phyloP scores from a whole-genome alignment of 257 asterid genomes.

The Rauvolfia tetraphylla region DNA sequence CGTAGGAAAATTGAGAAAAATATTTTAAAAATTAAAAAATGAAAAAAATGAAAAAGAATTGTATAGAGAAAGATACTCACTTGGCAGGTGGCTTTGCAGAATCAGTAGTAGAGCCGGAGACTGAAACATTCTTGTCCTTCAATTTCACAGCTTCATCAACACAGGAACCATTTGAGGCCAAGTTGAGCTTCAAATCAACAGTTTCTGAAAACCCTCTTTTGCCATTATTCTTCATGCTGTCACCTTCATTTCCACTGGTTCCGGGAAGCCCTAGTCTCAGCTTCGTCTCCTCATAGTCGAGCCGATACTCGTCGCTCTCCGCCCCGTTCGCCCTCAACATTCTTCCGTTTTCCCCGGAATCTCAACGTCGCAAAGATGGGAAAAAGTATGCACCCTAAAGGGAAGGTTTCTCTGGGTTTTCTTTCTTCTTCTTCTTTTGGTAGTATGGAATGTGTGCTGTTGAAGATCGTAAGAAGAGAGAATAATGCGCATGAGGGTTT shows the following conservation, averaged over 20 bases:
- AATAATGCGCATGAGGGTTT: neutral
- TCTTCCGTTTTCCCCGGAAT: neutral
- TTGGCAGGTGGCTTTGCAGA: constrained; percentile 46
- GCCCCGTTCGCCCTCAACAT: constrained; percentile 15
- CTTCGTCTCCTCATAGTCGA: constrained; percentile 49
- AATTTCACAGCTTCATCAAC: constrained; percentile 11
- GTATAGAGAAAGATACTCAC: constrained; percentile 21
- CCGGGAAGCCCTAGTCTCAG: constrained; percentile 48
- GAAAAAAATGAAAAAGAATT: neutral
- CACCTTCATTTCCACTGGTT: constrained; percentile 16
- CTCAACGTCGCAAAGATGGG: neutral
- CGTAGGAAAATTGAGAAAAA: neutral
- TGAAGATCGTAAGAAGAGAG: neutral
- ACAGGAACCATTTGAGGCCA: constrained; percentile 20
- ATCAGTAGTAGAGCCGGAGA: constrained; percentile 15
- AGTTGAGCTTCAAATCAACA: constrained; percentile 46
- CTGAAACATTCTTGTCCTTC: constrained; percentile 20
- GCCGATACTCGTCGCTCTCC: constrained; percentile 13
- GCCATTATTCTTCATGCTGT: neutral
- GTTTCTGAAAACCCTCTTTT: constrained; percentile 48
- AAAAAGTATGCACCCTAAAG: neutral
- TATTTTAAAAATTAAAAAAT: neutral
- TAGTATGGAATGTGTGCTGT: neutral
- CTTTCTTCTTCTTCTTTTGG: neutral
- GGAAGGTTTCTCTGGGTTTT: neutral